Conservation (phyloP, 2,329 filamentous ascomycete species). For the Alternaria novae-zelandiae region DNA sequence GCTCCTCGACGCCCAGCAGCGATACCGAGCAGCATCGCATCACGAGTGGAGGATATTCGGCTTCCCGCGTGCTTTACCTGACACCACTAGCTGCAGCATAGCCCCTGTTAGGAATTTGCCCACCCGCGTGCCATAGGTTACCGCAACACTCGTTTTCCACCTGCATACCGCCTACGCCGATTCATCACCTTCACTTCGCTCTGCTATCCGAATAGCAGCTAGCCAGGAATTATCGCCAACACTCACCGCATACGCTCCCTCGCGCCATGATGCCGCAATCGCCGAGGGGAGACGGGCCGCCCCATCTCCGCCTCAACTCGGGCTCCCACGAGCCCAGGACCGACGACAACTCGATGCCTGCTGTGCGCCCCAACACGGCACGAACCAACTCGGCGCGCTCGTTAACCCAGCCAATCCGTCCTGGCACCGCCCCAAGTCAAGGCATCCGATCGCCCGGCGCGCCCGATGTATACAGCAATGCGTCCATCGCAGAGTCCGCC, state of each 20-base stretch:
- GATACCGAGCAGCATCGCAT: constrained; percentile 25
- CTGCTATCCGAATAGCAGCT: constrained; percentile 31
- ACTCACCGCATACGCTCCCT: constrained; percentile 41
- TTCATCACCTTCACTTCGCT: constrained; percentile 10
- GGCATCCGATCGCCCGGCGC: constrained; percentile 32
- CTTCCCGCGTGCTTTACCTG: constrained; percentile 36
- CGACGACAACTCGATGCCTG: constrained; percentile 38
- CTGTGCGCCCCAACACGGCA: constrained; percentile 45
- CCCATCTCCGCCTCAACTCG: constrained; percentile 70
- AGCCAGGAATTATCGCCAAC: constrained; percentile 17
- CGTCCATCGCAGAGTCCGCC: constrained; percentile 51
- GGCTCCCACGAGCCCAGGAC: constrained; percentile 60
- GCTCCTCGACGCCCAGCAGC: constrained; percentile 28
- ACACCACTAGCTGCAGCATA: constrained; percentile 18
- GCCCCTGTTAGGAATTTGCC: constrained; percentile 25
- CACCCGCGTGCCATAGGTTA: constrained; percentile 37
- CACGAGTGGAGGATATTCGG: constrained; percentile 13
- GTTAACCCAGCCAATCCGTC: constrained; percentile 48
- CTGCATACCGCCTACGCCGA: constrained; percentile 4
- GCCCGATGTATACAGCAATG: constrained; percentile 45
- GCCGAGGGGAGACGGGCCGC: constrained; percentile 50
- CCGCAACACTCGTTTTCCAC: constrained; percentile 36
- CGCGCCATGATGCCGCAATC: constrained; percentile 39
- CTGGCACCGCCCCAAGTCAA: constrained; percentile 44
- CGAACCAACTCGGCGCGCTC: constrained; percentile 54